phyloP scores from a whole-genome alignment of 164 flowering plant species.

The Macadamia tetraphylla region DNA sequence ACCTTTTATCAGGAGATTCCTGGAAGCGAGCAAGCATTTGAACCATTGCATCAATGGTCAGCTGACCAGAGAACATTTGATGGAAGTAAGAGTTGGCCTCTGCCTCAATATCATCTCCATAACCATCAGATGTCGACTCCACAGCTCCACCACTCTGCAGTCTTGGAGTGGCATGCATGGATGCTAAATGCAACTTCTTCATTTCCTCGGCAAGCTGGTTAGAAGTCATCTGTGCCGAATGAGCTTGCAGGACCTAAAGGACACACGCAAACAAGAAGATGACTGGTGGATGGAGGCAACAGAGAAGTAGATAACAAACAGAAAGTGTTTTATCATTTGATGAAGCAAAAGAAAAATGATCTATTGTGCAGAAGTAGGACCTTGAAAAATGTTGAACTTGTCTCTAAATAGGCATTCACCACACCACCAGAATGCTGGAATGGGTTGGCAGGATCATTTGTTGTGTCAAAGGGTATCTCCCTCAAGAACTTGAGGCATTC shows the following conservation, averaged over 20 bases:
- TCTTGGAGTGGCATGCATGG: slow-evolving; percentile 37
- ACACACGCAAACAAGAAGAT: neutral
- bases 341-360: neutral
- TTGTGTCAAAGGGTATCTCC: slow-evolving; percentile 43
- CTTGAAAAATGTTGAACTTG: slow-evolving; percentile 57
- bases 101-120: slow-evolving; percentile 68
- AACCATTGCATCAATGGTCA: slow-evolving; percentile 71
- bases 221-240: slow-evolving; percentile 41
- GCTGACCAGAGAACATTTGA: slow-evolving; percentile 72
- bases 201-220: slow-evolving; percentile 58
- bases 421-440: slow-evolving; percentile 49
- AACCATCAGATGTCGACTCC: slow-evolving; percentile 57
- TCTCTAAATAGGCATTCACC: slow-evolving; percentile 43
- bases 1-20: slow-evolving; percentile 84
- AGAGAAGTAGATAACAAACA: neutral
- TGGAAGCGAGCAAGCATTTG: slow-evolving; percentile 83
- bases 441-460: slow-evolving; percentile 45
- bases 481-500: slow-evolving; percentile 78
- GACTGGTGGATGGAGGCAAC: neutral
- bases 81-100: slow-evolving; percentile 88
- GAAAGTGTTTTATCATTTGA: neutral
- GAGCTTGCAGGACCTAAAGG: slow-evolving; percentile 68
- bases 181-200: slow-evolving; percentile 44
- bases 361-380: slow-evolving; percentile 22
- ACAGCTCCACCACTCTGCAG: slow-evolving; percentile 47